Percentiles rank a stretch among this genome's conserved stretches.
These are phyloP conservation scores for Collybiopsis luxurians DNA, from an alignment of 768 basidiomycete species.

Conservation along the genomic window DNA sequence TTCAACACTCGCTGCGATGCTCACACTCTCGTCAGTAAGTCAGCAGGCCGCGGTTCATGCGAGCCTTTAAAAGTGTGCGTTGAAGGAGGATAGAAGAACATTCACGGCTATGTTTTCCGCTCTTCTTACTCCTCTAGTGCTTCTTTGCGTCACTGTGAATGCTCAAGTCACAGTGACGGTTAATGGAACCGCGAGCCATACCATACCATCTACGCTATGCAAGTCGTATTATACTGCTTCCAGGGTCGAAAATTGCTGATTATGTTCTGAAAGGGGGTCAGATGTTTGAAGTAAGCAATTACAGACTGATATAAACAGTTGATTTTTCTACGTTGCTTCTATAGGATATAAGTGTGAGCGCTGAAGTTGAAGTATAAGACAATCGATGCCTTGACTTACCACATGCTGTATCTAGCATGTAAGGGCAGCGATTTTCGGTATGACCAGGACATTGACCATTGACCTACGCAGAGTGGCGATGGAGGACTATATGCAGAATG, in stretches of 20 bases:
- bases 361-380: too few species aligned
- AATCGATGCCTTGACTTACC: too few species aligned
- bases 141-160: neutral
- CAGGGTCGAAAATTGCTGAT: too few species aligned
- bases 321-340: neutral
- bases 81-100: slow-evolving; percentile 5
- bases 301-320: neutral
- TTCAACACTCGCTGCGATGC: too few species aligned
- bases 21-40: too few species aligned
- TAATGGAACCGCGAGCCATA: slow-evolving; percentile 45
- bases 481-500: slow-evolving; percentile 68
- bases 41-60: too few species aligned
- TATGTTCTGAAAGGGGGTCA: slow-evolving; percentile 49
- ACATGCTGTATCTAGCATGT: too few species aligned
- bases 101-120: neutral
- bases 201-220: slow-evolving; percentile 54
- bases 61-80: neutral
- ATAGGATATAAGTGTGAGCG: slow-evolving; percentile 62
- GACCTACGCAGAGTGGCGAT: slow-evolving; percentile 69
- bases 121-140: neutral
- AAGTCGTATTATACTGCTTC: too few species aligned
- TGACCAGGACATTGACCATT: too few species aligned
- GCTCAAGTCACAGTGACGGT: slow-evolving; percentile 34
- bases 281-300: slow-evolving; percentile 54
- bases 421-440: too few species aligned